Evolutionary conservation across 75 land plant species (phyloP).

Genomic region (Adiantum capillusveneris): DNA sequence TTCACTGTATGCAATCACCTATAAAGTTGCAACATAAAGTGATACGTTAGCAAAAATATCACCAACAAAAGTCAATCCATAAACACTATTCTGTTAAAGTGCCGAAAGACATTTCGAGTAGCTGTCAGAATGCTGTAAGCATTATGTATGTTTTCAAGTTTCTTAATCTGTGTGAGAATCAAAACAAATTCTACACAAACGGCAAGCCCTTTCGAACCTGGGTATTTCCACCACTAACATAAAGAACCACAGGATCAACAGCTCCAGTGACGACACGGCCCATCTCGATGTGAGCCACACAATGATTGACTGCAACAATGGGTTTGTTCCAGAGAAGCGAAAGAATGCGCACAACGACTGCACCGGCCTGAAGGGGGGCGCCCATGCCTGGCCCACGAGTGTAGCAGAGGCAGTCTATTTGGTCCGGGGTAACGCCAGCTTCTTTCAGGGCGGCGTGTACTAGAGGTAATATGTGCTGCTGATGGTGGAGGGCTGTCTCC

Average conservation of each 20-base stretch:
- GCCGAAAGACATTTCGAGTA: no score
- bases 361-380: constrained; percentile 76
- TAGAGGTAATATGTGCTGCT: constrained; percentile 67
- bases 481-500: constrained; percentile 94
- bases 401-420: constrained; percentile 81
- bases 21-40: no score
- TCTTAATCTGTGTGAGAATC: no score
- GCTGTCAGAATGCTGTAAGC: no score
- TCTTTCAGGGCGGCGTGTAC: constrained; percentile 45
- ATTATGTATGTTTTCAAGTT: no score
- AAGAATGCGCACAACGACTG: constrained; percentile 51
- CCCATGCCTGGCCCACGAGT: constrained; percentile 96
- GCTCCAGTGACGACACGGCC: constrained; percentile 83
- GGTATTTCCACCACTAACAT: constrained; percentile 89
- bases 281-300: constrained; percentile 94
- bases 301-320: constrained; percentile 81
- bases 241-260: constrained; percentile 75
- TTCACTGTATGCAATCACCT: constrained; percentile 69
- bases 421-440: constrained; percentile 42
- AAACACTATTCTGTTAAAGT: no score
- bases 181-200: no score
- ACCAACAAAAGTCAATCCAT: no score
- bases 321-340: constrained; percentile 80
- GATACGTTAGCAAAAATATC: no score
- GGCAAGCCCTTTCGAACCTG: constrained; percentile 33